Evolutionary conservation across 129 eudicot genomes (phyloP).

Genomic region (Calendula officinalis): DNA sequence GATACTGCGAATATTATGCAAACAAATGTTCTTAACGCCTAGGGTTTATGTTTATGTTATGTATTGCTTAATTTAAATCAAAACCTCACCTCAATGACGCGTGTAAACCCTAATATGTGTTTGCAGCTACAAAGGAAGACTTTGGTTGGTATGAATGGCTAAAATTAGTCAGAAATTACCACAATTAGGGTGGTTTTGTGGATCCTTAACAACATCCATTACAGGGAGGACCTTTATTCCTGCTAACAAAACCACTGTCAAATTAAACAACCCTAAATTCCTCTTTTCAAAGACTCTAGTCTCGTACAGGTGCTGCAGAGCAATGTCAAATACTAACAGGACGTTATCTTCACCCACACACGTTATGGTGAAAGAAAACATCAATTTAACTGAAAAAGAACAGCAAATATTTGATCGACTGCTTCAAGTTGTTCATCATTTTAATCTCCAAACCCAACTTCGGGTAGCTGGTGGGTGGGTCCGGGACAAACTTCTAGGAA

Average conservation of each 20-base stretch:
- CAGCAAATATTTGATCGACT: slow-evolving; percentile 56
- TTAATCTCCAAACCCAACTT: slow-evolving; percentile 64
- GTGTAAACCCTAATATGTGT: not conserved
- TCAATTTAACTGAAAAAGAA: slow-evolving; percentile 63
- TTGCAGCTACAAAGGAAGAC: slow-evolving; percentile 17
- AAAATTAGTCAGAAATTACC: slow-evolving; percentile 13
- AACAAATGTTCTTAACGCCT: not conserved
- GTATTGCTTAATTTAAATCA: not conserved
- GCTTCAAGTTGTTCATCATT: slow-evolving; percentile 57
- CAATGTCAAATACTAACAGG: slow-evolving; percentile 11
- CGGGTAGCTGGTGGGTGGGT: slow-evolving; percentile 98
- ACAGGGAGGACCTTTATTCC: slow-evolving; percentile 8
- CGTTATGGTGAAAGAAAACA: slow-evolving; percentile 46
- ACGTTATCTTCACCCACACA: slow-evolving; percentile 15
- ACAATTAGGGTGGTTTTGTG: slow-evolving; percentile 22
- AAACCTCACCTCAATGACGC: not conserved
- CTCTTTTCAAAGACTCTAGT: slow-evolving; percentile 13
- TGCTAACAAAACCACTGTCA: not conserved
- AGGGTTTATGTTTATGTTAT: not conserved
- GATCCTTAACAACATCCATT: slow-evolving; percentile 17
- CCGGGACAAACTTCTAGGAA: slow-evolving; percentile 83
- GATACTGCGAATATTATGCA: not conserved
- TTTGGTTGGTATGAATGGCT: slow-evolving; percentile 6
- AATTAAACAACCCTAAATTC: slow-evolving; percentile 5
- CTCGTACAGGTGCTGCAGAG: slow-evolving; percentile 5